Percentiles rank a stretch among this genome's conserved stretches.
These are phyloP conservation scores for Emmonsiellopsis sp. DNA, from an alignment of 2,329 filamentous ascomycete genomes.

Conservation along the genomic window DNA sequence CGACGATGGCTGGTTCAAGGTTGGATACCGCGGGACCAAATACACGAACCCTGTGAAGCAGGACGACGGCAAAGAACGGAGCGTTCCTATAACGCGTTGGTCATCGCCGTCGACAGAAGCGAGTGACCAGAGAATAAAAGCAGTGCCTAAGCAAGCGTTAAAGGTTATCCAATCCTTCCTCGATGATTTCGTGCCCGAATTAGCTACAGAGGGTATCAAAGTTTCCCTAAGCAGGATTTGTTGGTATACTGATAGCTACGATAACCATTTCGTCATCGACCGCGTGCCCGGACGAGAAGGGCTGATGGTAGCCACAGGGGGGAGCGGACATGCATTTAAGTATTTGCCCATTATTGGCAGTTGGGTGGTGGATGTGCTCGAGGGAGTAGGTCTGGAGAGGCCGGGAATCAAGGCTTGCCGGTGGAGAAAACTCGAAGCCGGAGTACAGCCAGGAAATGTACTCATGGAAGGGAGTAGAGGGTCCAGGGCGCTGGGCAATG, in stretches of 20 bases:
- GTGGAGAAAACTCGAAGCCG: slow-evolving; percentile 14
- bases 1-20: slow-evolving; percentile 37
- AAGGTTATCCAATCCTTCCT: slow-evolving; percentile 26
- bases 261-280: slow-evolving; percentile 47
- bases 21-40: slow-evolving; percentile 44
- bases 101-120: slow-evolving; percentile 11
- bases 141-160: slow-evolving; percentile 19
- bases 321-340: slow-evolving; percentile 54
- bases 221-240: slow-evolving; percentile 40
- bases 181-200: slow-evolving; percentile 35
- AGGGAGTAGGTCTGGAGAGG: slow-evolving; percentile 25
- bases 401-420: slow-evolving; percentile 15
- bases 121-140: too few relatives aligned
- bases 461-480: slow-evolving; percentile 15
- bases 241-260: slow-evolving; percentile 49
- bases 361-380: slow-evolving; percentile 44
- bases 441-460: slow-evolving; percentile 11
- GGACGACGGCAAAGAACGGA: slow-evolving; percentile 28
- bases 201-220: slow-evolving; percentile 25
- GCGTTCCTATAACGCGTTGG: slow-evolving; percentile 33
- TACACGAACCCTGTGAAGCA: slow-evolving; percentile 37
- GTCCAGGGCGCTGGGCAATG: slow-evolving; percentile 12
- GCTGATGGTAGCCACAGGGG: slow-evolving; percentile 51
- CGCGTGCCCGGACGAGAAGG: slow-evolving; percentile 41
- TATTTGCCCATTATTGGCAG: slow-evolving; percentile 51